Percentiles rank a stretch among this genome's conserved stretches.
These are phyloP conservation scores for Mucor piriformis DNA, from an alignment of 371 early-diverging fungal species.

Conservation along the genomic window DNA sequence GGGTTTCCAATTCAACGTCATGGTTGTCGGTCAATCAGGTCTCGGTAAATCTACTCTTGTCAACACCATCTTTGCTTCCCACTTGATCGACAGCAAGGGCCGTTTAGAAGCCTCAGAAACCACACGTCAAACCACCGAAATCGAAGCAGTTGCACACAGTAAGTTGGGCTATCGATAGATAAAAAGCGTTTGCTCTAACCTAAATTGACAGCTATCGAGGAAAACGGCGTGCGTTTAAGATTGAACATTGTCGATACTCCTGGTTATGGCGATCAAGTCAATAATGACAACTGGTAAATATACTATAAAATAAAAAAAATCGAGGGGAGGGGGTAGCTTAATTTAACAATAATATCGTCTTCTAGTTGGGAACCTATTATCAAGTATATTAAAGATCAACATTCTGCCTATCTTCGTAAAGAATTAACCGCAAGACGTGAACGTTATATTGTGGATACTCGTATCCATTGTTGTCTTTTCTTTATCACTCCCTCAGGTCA, in stretches of 20 bases:
- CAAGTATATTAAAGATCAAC: constrained; percentile 93
- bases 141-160: constrained; percentile 80
- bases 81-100: constrained; percentile 85
- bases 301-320: too few relatives aligned
- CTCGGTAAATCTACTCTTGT: constrained; percentile 98
- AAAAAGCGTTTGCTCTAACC: neutral
- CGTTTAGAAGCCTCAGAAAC: constrained; percentile 74
- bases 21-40: constrained; percentile 97
- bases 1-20: constrained; percentile 94
- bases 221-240: constrained; percentile 82
- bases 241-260: constrained; percentile 86
- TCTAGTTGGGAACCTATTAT: constrained; percentile 84
- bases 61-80: constrained; percentile 91
- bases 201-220: constrained; percentile 65
- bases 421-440: constrained; percentile 86
- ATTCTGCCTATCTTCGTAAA: constrained; percentile 85
- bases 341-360: neutral
- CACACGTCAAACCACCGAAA: constrained; percentile 83
- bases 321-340: too few relatives aligned
- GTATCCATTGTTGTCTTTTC: constrained; percentile 83
- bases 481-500: constrained; percentile 78
- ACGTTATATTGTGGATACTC: constrained; percentile 81
- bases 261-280: constrained; percentile 82
- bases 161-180: constrained; percentile 14
- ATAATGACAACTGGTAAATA: constrained; percentile 83